A percentile compares a stretch with the other conserved stretches of the same genome.
Conservation (phyloP, 2,329 filamentous ascomycete species). For the Colletotrichum sp. region DNA sequence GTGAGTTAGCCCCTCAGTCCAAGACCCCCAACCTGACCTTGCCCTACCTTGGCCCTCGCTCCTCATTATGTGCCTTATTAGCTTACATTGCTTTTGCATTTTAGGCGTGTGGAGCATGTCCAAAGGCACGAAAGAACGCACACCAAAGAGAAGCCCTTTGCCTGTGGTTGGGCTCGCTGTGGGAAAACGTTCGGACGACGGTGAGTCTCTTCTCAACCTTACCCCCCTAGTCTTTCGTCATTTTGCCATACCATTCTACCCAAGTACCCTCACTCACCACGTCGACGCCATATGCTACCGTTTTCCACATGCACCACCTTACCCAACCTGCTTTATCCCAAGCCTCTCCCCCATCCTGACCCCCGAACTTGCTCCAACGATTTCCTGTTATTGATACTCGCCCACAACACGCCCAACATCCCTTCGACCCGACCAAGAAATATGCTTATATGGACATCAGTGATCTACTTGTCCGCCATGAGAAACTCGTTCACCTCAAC, state of each 20-base stretch:
- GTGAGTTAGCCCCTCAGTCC: constrained; percentile 42
- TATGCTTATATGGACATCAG: constrained; percentile 68
- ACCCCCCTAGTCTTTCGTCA: constrained; percentile 7
- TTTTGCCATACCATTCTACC: neutral
- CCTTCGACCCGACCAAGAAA: constrained; percentile 25
- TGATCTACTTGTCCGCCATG: constrained; percentile 66
- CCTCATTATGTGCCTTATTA: constrained; percentile 30
- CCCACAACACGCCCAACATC: neutral
- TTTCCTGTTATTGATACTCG: constrained; percentile 7
- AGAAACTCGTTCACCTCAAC: constrained; percentile 69
- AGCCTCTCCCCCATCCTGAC: neutral
- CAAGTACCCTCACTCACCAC: constrained; percentile 10
- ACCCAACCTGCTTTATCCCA: constrained; percentile 10
- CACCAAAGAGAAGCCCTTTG: constrained; percentile 70
- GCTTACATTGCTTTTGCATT: constrained; percentile 44
- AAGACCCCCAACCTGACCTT: constrained; percentile 20
- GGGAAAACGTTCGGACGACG: constrained; percentile 67
- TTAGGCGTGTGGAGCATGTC: constrained; percentile 68
- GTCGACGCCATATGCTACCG: constrained; percentile 8
- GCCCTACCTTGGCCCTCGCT: constrained; percentile 12
- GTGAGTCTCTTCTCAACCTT: constrained; percentile 45
- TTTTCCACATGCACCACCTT: constrained; percentile 6
- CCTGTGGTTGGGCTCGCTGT: constrained; percentile 63
- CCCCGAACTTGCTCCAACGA: neutral
- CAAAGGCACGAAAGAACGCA: constrained; percentile 69